Evolutionary conservation across 2,329 filamentous ascomycete species (phyloP).

Genomic region (Venturia asperata): DNA sequence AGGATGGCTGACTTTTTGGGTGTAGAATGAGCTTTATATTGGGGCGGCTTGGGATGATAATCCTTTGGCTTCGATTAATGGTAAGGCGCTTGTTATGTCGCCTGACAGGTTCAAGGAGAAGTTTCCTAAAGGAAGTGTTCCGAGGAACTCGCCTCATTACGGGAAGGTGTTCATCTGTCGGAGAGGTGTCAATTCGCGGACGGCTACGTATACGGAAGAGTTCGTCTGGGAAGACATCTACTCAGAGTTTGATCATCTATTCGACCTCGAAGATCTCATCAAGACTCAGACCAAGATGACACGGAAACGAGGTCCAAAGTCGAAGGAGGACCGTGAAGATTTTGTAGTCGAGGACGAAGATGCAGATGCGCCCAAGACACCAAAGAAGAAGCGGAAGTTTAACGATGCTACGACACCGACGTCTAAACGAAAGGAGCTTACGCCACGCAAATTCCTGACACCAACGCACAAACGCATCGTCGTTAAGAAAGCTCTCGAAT

Average conservation of each 20-base stretch:
- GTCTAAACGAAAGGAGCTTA: slow-evolving; percentile 39
- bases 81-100: slow-evolving; percentile 76
- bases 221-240: slow-evolving; percentile 89
- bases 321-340: slow-evolving; percentile 37
- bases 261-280: slow-evolving; percentile 58
- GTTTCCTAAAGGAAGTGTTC: slow-evolving; percentile 69
- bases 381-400: slow-evolving; percentile 44
- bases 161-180: slow-evolving; percentile 88
- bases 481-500: slow-evolving; percentile 84
- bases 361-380: slow-evolving; percentile 38
- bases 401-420: slow-evolving; percentile 39
- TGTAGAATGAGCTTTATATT: slow-evolving; percentile 82
- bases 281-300: slow-evolving; percentile 66
- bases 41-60: slow-evolving; percentile 83
- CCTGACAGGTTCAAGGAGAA: slow-evolving; percentile 56
- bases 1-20: slow-evolving; percentile 23
- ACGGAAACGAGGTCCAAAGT: slow-evolving; percentile 41
- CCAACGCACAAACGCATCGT: slow-evolving; percentile 62
- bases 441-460: slow-evolving; percentile 50
- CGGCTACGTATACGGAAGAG: slow-evolving; percentile 84
- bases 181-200: slow-evolving; percentile 80
- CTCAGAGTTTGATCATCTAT: slow-evolving; percentile 58
- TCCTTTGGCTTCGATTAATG: slow-evolving; percentile 80
- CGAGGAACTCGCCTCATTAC: slow-evolving; percentile 63
- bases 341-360: slow-evolving; percentile 37